A percentile compares a stretch with the other conserved stretches of the same genome.
Conservation (phyloP, 148 eudicot species). For the Rhododendron ferrugineum region DNA sequence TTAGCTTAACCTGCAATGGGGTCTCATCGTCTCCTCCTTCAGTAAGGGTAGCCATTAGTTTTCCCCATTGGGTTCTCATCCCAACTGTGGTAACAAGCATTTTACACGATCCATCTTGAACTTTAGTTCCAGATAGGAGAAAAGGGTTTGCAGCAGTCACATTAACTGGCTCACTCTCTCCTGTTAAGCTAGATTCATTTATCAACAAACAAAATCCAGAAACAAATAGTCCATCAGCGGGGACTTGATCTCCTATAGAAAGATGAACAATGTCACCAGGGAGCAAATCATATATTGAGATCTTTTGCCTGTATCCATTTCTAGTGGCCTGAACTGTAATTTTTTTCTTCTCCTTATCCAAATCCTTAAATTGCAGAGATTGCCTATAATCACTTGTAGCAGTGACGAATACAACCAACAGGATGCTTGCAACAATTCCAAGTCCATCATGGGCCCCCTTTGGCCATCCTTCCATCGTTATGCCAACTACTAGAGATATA, state of each 20-base stretch:
- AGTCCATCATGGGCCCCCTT: slow-evolving; percentile 83
- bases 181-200: slow-evolving; percentile 88
- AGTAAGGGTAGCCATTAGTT: slow-evolving; percentile 80
- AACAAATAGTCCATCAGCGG: slow-evolving; percentile 81
- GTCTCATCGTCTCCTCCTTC: slow-evolving; percentile 92
- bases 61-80: slow-evolving; percentile 98
- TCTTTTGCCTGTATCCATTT: slow-evolving; percentile 68
- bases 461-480: slow-evolving; percentile 83
- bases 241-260: slow-evolving; percentile 79
- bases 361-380: slow-evolving; percentile 78
- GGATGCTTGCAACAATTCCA: slow-evolving; percentile 69
- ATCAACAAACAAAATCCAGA: slow-evolving; percentile 79
- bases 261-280: slow-evolving; percentile 85
- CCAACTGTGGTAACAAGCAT: slow-evolving; percentile 98
- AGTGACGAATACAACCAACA: slow-evolving; percentile 79
- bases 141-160: slow-evolving; percentile 56
- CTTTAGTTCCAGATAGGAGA: slow-evolving; percentile 78
- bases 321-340: slow-evolving; percentile 74
- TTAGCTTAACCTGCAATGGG: slow-evolving; percentile 90
- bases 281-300: slow-evolving; percentile 73
- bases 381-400: slow-evolving; percentile 86
- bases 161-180: slow-evolving; percentile 73
- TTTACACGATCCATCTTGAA: slow-evolving; percentile 85
- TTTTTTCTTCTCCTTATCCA: slow-evolving; percentile 90
- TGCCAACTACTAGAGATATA: slow-evolving; percentile 79